Base-by-base conservation (phyloP, 371 early-diverging fungal species). In the Apophysomyces ossiformis region DNA sequence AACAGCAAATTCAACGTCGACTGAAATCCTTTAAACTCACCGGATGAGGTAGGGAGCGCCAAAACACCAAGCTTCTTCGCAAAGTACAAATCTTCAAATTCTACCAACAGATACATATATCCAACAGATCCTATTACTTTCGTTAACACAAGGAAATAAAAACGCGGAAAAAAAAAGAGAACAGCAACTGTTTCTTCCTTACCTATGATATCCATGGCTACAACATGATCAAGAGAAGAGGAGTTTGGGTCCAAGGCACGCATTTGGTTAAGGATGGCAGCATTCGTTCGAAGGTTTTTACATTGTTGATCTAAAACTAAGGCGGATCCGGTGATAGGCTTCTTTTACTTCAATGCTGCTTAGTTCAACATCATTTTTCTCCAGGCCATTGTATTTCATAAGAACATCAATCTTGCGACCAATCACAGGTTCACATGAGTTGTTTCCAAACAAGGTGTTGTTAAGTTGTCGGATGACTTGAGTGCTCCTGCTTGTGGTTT, bases 271-370 rank as follows among this genome's bases (percentile, higher is more conserved):
- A 50, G 18, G 18, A 50, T 50, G 50, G n/a, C n/a, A n/a, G n/a
- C 50, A 21, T 50, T 50, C 21, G 50, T 50, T 13, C 50, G 50
- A 16, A 50, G 18, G 18, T 50, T 50, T 50, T 50, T 50, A 21
- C 50, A 18, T 18, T 50, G 50, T 18, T 50, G 50, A n/a, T 50
- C 50, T 21, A 50, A 18, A 7, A 50, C 18, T 7, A 18, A 16
- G 15, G 18, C 50, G 21, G 50, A 21, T 16, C 18, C 50, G 7
- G 18, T 18, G 15, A 18, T 16, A 16, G 50, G 50, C 21, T 18
- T 13, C 50, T 50, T 50, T n/a, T n/a, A 50, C 21, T 18, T 50
- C 50, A 1, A 50, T 18, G 7, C 18, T 16, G 18, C 50, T 16
- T 2, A 50, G 18, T 18, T 50, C 50, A n/a, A 50, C 50, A 50